phyloP scores from a whole-genome alignment of 1,139 yeast genomes.

The Wickerhamiella pararugosa region DNA sequence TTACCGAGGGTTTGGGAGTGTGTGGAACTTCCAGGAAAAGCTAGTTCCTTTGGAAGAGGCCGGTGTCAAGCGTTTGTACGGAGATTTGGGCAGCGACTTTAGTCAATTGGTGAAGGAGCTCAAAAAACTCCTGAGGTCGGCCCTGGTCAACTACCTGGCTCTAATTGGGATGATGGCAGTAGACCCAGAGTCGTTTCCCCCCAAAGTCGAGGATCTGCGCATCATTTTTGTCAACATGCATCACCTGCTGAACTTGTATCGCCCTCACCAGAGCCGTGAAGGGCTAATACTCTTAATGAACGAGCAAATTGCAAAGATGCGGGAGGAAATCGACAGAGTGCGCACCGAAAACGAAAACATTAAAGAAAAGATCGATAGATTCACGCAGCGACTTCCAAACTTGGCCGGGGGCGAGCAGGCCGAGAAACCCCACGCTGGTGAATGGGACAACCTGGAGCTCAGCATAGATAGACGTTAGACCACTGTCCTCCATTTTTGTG shows the following conservation, averaged over 20 bases:
- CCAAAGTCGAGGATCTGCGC: conserved; percentile 55
- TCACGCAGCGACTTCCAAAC: conserved; percentile 17
- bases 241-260: conserved; percentile 65
- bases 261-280: conserved; percentile 84
- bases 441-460: conserved; percentile 10
- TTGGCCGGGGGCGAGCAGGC: conserved; percentile 1
- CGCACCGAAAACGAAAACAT: conserved; percentile 18
- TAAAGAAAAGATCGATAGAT: conserved; percentile 14
- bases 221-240: conserved; percentile 69
- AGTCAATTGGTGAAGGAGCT: conserved; percentile 44
- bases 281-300: conserved; percentile 56
- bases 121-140: conserved; percentile 52
- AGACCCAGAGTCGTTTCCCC: conserved; percentile 50
- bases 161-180: conserved; percentile 56
- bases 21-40: conserved; percentile 64
- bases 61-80: conserved; percentile 55
- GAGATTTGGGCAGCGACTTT: conserved; percentile 14
- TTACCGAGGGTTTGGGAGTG: conserved; percentile 66
- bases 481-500: no score
- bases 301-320: conserved; percentile 26
- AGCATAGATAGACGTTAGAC: conserved; percentile 8
- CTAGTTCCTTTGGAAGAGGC: conserved; percentile 51
- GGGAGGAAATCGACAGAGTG: conserved; percentile 17
- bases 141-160: conserved; percentile 57
- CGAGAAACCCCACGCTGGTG: conserved; percentile 1